Evolutionary conservation across 1,139 yeast species (phyloP), one percentile per base, ranked within the genome.

Genomic region (Petasospora fabianii): DNA sequence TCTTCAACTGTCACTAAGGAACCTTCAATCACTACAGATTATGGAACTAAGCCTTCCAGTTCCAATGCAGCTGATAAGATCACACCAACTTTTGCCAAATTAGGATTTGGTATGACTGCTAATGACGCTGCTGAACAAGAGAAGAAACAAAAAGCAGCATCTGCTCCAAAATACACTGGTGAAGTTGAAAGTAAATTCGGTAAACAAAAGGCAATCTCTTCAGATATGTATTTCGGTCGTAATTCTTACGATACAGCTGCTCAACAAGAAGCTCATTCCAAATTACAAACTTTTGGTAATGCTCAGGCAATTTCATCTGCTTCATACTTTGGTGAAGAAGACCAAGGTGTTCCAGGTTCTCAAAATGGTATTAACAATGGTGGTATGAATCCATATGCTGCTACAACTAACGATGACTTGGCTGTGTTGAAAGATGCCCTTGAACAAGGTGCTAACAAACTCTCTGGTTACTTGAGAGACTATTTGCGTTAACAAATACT

Each of bases 151-250:
- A 77, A 59, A 66, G 65, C 68, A 4, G 70, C 73, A 2, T 55
- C 70, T 4, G 65, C 64, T 24, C 65, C 69, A 26, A 61, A 62
- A 43, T 67, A 82, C 59, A 77, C 87, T 2, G 92, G 92, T 30
- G 81, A 80, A 50, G 84, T 83, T 24, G 76, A 76, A 30, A 75
- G 73, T 56, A 86, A 88, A 63, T 92, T 74, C 61, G 97, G 97
- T 41, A 68, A 69, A 30, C 97, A 90, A 61, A 92, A 87, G 71
- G 96, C 90, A 40, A 94, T 92, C 49, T 90, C 97, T 0, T 88
- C 97, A 0, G 98, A 94, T 62, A 95, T 88, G 64, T 79, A 77
- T 59, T 92, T 92, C 60, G 96, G 97, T 13, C 80, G 96, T 56
- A 94, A 94, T 29, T 69, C 80, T 34, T 87, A 78, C 58, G 97